Base-by-base conservation (phyloP, 1,139 yeast species). In the Sugiyamaella novakii region DNA sequence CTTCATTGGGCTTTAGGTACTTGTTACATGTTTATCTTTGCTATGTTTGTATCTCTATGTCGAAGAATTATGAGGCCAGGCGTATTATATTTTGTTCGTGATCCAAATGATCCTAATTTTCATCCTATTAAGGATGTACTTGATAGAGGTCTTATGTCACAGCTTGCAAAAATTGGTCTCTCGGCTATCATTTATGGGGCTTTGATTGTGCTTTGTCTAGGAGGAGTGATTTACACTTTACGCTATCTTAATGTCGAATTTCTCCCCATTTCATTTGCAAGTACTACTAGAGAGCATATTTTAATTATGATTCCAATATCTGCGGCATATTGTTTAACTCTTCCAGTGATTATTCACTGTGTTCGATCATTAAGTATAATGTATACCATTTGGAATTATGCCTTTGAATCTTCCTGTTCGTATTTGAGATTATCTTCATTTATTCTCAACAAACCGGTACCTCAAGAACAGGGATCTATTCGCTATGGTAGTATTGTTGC, bases 51-150 rank as follows among this genome's bases (percentile, higher is more conserved):
- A 31, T 87, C 95, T 4, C 84, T 89, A 88, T 77, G 84, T 29
- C 76, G 98, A 55, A 72, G 77, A 36, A 82, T 89, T 36, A 76
- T 92, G 57, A 79, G 99, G 49, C 84, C 87, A 0, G 99, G 98
- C 5, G 96, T 88, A 2, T 72, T 92, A 38, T 92, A 81, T 67
- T 92, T 94, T 69, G 87, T 94, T 50, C 77, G 96, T 56, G 89
- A 95, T 27, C 96, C 97, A 2, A 96, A 91, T 59, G 97, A 92
- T 63, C 96, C 96, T 25, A 85, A 88, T 59, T 83, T 89, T 37
- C 80, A 92, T 55, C 79, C 94, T n/a, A 78, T 92, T 40, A 92
- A 88, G 57, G 96, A 91, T 63, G 94, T 95, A 0, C 70, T 92
- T 53, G 84, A 85, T 48, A 81, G 86, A 56, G 87, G 96, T 0